phyloP scores from a whole-genome alignment of 768 basidiomycete species.

The Macrolepiota fuliginosa region DNA sequence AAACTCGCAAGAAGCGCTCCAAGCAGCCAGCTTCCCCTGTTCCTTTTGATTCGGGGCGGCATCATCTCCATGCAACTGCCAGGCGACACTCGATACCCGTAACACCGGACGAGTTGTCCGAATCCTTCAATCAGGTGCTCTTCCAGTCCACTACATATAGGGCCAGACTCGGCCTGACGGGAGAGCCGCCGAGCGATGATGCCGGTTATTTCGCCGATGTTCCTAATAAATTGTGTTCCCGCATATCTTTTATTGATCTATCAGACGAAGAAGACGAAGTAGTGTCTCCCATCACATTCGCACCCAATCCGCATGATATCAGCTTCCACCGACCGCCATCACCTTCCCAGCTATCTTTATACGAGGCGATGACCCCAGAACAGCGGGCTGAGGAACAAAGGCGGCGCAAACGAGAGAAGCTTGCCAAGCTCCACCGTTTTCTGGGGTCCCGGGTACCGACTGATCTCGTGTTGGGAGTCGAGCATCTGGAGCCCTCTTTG shows the following conservation, averaged over 20 bases:
- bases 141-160: conserved; percentile 19
- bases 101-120: conserved; percentile 40
- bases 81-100: conserved; percentile 59
- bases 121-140: conserved; percentile 9
- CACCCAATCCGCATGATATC: conserved; percentile 16
- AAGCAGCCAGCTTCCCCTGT: conserved; percentile 10
- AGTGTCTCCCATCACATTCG: conserved; percentile 25
- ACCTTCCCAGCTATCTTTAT: conserved; percentile 43
- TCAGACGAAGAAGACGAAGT: conserved; percentile 59
- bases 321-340: conserved; percentile 30
- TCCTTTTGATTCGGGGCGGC: conserved; percentile 10
- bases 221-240: conserved; percentile 28
- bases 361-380: conserved; percentile 48
- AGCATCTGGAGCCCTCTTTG: conserved; percentile 25
- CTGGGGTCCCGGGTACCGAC: conserved; percentile 79
- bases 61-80: background rate
- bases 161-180: conserved; percentile 13
- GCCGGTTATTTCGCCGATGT: conserved; percentile 1
- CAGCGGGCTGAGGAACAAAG: conserved; percentile 60
- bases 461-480: conserved; percentile 57
- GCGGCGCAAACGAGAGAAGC: conserved; percentile 67
- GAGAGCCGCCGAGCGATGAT: conserved; percentile 19
- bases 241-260: conserved; percentile 62
- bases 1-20: background rate
- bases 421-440: conserved; percentile 82